A percentile compares a stretch with the other conserved stretches of the same genome.
These are phyloP conservation scores for Skeletonema tropicum DNA, from an alignment of 108 stramenopile species.

Conservation along the genomic window DNA sequence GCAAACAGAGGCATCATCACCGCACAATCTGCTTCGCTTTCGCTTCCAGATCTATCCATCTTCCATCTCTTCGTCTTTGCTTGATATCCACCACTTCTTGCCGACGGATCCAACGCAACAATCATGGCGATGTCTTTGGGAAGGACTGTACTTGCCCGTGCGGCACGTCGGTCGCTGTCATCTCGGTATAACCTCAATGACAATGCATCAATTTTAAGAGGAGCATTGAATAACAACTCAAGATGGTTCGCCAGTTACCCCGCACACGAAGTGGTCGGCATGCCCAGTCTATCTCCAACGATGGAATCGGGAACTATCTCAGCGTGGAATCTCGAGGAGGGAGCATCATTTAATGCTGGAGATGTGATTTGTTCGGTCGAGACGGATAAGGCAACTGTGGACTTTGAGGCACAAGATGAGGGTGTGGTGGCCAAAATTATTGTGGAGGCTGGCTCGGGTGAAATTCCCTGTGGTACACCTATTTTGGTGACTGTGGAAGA, in stretches of 20 bases:
- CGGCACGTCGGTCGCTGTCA: slow-evolving; percentile 19
- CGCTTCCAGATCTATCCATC: no score
- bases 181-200: not conserved
- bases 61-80: no score
- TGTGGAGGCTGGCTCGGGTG: slow-evolving; percentile 66
- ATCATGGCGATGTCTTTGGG: slow-evolving; percentile 21
- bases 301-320: slow-evolving; percentile 94
- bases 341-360: slow-evolving; percentile 86
- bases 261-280: slow-evolving; percentile 88
- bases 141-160: slow-evolving; percentile 24
- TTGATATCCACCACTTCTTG: not conserved
- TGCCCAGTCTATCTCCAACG: slow-evolving; percentile 95
- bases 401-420: slow-evolving; percentile 98
- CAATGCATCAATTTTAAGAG: slow-evolving; percentile 1
- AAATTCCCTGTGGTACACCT: slow-evolving; percentile 89
- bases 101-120: not conserved
- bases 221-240: not conserved
- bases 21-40: no score
- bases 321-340: slow-evolving; percentile 85
- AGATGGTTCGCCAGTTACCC: slow-evolving; percentile 79
- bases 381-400: slow-evolving; percentile 99
- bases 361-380: slow-evolving; percentile 94
- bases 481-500: slow-evolving; percentile 94
- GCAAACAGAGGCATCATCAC: no score
- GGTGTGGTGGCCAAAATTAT: slow-evolving; percentile 96